Evolutionary conservation across 495 filamentous ascomycete species (phyloP).

Genomic region (Tuber brumale): DNA sequence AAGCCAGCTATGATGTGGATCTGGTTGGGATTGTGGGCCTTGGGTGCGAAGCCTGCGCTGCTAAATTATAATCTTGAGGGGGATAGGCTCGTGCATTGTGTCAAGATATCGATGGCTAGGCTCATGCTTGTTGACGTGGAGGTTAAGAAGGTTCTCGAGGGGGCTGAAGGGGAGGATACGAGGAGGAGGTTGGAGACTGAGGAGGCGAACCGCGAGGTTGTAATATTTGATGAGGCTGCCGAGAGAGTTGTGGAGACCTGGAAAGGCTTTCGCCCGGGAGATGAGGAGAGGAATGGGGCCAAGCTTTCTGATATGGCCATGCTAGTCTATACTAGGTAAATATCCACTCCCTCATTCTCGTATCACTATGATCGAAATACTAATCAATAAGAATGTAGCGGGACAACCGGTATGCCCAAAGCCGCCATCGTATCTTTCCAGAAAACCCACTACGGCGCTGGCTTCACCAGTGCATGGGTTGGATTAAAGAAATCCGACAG

Average conservation of each 20-base stretch:
- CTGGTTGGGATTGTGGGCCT: slow-evolving; percentile 77
- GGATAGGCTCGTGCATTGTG: slow-evolving; percentile 69
- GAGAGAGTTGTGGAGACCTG: slow-evolving; percentile 56
- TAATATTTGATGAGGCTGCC: slow-evolving; percentile 52
- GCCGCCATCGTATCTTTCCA: slow-evolving; percentile 76
- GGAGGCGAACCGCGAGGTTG: slow-evolving; percentile 48
- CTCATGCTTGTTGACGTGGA: slow-evolving; percentile 71
- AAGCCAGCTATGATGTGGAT: slow-evolving; percentile 74
- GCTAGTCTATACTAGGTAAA: slow-evolving; percentile 68
- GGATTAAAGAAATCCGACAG: slow-evolving; percentile 56
- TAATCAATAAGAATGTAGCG: slow-evolving; percentile 45
- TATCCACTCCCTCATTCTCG: not conserved
- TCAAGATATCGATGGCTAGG: slow-evolving; percentile 61
- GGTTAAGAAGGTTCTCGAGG: slow-evolving; percentile 48
- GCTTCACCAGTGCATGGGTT: slow-evolving; percentile 56
- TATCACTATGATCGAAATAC: not conserved
- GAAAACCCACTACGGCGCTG: slow-evolving; percentile 54
- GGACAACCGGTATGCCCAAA: slow-evolving; percentile 88
- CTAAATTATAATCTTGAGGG: slow-evolving; percentile 88
- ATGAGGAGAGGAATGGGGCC: slow-evolving; percentile 53
- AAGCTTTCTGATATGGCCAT: slow-evolving; percentile 57
- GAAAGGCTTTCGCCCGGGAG: slow-evolving; percentile 56
- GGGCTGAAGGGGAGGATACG: slow-evolving; percentile 46
- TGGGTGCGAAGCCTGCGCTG: slow-evolving; percentile 84
- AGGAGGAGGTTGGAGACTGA: slow-evolving; percentile 59